Base-by-base conservation (phyloP, 345 rosid species). In the Camelina laxa region DNA sequence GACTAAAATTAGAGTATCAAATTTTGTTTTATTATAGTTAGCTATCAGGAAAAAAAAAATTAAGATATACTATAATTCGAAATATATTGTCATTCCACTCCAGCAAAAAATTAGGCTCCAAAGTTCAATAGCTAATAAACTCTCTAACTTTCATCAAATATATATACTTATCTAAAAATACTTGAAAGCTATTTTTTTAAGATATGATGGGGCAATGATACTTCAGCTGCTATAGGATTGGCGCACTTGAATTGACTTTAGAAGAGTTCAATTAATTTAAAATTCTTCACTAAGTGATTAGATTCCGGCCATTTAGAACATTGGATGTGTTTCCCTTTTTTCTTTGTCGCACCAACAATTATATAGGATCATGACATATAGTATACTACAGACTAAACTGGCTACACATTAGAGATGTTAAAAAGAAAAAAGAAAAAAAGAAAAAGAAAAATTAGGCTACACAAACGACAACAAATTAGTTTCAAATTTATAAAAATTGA, bases 201-300 rank as follows among this genome's bases (percentile, higher is more conserved):
- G 58, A 21, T 13, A 22, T 5, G n/a, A 53, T 21, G 35, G 31
- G n/a, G 31, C 5, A 20, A 51, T 51, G 59, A 6, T 6, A 54
- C 14, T 22, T 54, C 9, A 31, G 21, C 2, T 27, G 60, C 21
- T n/a, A 16, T 31, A 33, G 31, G 35, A 33, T n/a, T n/a, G 42
- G 8, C 42, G 62, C 42, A 58, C 20, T 50, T 71, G 33, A 44
- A 30, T 44, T 69, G 55, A 30, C 56, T 69, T 44, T 12, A 41
- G 6, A 69, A 12, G 19, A 27, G 1, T 53, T 15, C 5, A 45
- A 14, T 19, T 70, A 33, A 7, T 69, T 30, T 33, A 0, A 57
- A 57, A 7, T 27, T 58, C 12, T 27, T 27, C 14, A 39, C 27
- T 54, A 51, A 38, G 67, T 63, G 67, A 42, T 15, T 62, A 21